Base-by-base conservation (phyloP, 75 land plant species). In the Isoetes taiwanensis region DNA sequence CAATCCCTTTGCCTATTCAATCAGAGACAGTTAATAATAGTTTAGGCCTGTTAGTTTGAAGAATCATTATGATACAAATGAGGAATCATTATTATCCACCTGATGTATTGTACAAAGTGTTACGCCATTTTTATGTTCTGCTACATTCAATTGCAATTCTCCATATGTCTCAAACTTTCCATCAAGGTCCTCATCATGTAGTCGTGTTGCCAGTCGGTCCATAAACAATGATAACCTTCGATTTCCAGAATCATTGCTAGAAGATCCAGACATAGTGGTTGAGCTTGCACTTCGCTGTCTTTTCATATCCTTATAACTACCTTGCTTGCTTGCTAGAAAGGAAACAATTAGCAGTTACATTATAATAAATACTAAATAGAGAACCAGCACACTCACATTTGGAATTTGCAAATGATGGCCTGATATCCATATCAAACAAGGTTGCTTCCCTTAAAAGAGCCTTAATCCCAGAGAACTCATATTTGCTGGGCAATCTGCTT, bases 1-100 rank as follows among this genome's bases (percentile, higher is more conserved):
- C 27, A 63, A 26, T 10, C 70, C 70, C 39, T 67, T 67, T 62
- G 66, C 70, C 70, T 67, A n/a, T n/a, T n/a, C n/a, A n/a, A n/a
- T n/a, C n/a, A n/a, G n/a, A n/a, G n/a, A n/a, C n/a, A n/a, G n/a
- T n/a, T n/a, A n/a, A n/a, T n/a, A n/a, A n/a, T n/a, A n/a, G 30
- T 16, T 46, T 33, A 35, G n/a, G n/a, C n/a, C n/a, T n/a, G n/a
- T n/a, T n/a, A n/a, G n/a, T n/a, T n/a, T n/a, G n/a, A n/a, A n/a
- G n/a, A n/a, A n/a, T n/a, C n/a, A n/a, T n/a, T n/a, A n/a, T n/a
- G n/a, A n/a, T n/a, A n/a, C n/a, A n/a, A n/a, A n/a, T n/a, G n/a
- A n/a, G n/a, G n/a, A n/a, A n/a, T n/a, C n/a, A n/a, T n/a, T n/a
- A n/a, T n/a, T n/a, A n/a, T n/a, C n/a, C n/a, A 66, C 69, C 69